Conservation (phyloP, 495 filamentous ascomycete genomes). For the Chaetomium cochliodes region DNA sequence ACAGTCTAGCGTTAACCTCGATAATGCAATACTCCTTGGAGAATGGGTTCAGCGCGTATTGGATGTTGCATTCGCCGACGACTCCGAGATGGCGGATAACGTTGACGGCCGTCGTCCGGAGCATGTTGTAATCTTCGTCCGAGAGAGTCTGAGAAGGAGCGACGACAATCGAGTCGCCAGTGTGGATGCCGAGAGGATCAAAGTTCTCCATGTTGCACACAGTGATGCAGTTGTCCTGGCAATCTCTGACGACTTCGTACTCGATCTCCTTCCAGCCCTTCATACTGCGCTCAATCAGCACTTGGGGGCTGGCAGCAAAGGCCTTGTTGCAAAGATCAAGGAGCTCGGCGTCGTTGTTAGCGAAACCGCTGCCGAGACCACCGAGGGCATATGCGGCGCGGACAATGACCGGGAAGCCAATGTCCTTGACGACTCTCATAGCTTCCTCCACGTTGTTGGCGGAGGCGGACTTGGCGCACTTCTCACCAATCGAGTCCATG, state of each 20-base stretch:
- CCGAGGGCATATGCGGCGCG: constrained; percentile 95
- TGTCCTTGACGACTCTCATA: constrained; percentile 75
- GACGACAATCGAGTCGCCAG: constrained; percentile 95
- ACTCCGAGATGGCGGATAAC: constrained; percentile 95
- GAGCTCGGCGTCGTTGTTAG: constrained; percentile 82
- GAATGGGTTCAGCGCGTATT: constrained; percentile 94
- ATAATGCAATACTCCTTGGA: constrained; percentile 96
- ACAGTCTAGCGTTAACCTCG: constrained; percentile 96
- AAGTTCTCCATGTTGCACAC: constrained; percentile 99
- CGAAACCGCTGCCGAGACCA: constrained; percentile 93
- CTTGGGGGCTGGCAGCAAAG: constrained; percentile 91
- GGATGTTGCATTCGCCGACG: constrained; percentile 96
- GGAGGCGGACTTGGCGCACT: constrained; percentile 94
- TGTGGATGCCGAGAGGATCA: constrained; percentile 93
- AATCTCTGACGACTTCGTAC: constrained; percentile 95
- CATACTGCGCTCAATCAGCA: constrained; percentile 96
- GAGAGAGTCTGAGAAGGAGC: constrained; percentile 93
- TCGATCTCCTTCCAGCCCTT: constrained; percentile 99
- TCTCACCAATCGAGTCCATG: constrained; percentile 98
- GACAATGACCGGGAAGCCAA: constrained; percentile 95
- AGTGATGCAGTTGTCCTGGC: constrained; percentile 94
- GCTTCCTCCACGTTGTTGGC: constrained; percentile 86
- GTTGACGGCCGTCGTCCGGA: constrained; percentile 92
- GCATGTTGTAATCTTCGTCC: constrained; percentile 99
- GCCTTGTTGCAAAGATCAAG: constrained; percentile 91